phyloP scores from a whole-genome alignment of 257 asterid species.

The Nicotiana attenuata region DNA sequence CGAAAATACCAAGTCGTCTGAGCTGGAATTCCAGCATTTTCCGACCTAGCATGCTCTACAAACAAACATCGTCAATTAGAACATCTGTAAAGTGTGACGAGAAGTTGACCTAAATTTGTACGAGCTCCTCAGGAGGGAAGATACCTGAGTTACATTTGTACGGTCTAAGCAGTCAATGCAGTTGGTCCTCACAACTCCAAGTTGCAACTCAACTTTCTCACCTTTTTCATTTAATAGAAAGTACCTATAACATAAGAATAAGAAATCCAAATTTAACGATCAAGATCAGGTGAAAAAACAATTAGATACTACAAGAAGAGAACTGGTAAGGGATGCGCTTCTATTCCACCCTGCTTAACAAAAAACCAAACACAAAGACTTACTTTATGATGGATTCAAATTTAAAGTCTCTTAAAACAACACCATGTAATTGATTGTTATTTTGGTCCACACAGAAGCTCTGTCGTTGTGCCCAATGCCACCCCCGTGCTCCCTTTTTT shows the following conservation, averaged over 20 bases:
- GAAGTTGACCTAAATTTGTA: neutral
- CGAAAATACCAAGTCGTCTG: constrained; percentile 75
- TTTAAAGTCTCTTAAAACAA: neutral
- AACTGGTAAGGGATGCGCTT: neutral
- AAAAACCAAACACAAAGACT: neutral
- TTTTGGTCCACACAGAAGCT: neutral
- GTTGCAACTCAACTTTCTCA: constrained; percentile 70
- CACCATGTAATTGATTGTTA: neutral
- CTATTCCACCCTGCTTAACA: neutral
- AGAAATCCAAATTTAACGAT: constrained; percentile 4
- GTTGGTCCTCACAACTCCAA: constrained; percentile 86
- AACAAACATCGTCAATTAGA: neutral
- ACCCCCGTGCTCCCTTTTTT: neutral
- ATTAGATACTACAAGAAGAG: neutral
- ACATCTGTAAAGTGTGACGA: neutral
- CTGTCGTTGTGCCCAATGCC: neutral
- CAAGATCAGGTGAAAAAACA: neutral
- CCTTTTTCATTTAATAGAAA: constrained; percentile 72
- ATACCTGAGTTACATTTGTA: constrained; percentile 96
- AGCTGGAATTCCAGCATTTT: constrained; percentile 90
- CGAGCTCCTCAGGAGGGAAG: neutral
- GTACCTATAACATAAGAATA: constrained; percentile 41
- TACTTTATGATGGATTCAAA: neutral
- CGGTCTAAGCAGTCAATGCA: constrained; percentile 97
- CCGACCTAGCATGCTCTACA: constrained; percentile 91